phyloP scores from a whole-genome alignment of 495 filamentous ascomycete genomes.

The Neurospora sp. region DNA sequence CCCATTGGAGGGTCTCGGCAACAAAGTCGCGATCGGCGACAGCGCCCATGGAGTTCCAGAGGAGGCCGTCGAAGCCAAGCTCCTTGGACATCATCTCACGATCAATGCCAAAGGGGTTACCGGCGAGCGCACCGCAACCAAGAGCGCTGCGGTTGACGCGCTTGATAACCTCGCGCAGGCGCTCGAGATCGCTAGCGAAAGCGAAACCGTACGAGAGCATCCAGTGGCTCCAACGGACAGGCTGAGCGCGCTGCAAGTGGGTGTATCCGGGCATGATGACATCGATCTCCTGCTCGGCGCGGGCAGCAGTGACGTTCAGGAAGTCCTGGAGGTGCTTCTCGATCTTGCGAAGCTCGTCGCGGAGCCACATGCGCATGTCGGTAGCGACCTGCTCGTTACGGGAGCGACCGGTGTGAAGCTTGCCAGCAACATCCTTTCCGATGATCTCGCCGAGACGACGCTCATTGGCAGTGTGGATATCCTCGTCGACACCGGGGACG shows the following conservation, averaged over 20 bases:
- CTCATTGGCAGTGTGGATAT: slow-evolving; percentile 91
- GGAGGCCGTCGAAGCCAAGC: slow-evolving; percentile 72
- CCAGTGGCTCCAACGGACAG: slow-evolving; percentile 84
- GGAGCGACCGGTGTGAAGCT: slow-evolving; percentile 86
- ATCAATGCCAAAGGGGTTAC: slow-evolving; percentile 85
- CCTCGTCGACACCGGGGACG: slow-evolving; percentile 53
- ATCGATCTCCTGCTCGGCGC: slow-evolving; percentile 68
- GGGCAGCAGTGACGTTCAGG: slow-evolving; percentile 57
- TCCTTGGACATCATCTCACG: slow-evolving; percentile 81
- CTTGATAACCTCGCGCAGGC: slow-evolving; percentile 61
- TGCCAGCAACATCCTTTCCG: slow-evolving; percentile 76
- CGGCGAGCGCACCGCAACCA: slow-evolving; percentile 80
- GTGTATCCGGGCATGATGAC: slow-evolving; percentile 67
- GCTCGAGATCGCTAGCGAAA: slow-evolving; percentile 69
- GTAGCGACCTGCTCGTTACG: slow-evolving; percentile 91
- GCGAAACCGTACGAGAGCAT: slow-evolving; percentile 67
- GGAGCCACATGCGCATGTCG: slow-evolving; percentile 88
- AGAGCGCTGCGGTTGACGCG: slow-evolving; percentile 73
- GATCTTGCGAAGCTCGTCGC: slow-evolving; percentile 64
- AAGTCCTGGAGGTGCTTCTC: slow-evolving; percentile 60
- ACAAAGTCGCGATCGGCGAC: slow-evolving; percentile 86
- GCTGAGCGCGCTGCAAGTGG: slow-evolving; percentile 85
- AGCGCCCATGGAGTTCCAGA: slow-evolving; percentile 76
- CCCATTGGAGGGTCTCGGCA: slow-evolving; percentile 87
- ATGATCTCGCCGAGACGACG: slow-evolving; percentile 82